Conservation (phyloP, 495 filamentous ascomycete species). For the Bacidia rubella region DNA sequence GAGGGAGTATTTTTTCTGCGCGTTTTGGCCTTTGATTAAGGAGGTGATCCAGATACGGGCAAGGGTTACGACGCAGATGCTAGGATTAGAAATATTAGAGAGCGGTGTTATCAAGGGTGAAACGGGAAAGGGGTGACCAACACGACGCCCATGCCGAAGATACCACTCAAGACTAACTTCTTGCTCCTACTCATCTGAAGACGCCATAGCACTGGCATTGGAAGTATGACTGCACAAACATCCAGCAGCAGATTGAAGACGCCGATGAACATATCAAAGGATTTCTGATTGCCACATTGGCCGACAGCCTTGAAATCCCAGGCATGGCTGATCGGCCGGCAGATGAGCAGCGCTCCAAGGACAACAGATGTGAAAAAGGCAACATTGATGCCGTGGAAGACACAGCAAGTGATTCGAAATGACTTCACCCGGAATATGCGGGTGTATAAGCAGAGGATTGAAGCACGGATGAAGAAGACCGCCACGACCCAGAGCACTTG, state of each 20-base stretch:
- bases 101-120: neutral
- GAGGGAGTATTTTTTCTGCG: conserved; percentile 8
- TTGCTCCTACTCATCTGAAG: conserved; percentile 26
- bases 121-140: neutral
- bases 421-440: conserved; percentile 25
- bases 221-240: conserved; percentile 27
- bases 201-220: conserved; percentile 32
- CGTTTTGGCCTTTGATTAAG: conserved; percentile 5
- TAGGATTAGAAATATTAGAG: neutral
- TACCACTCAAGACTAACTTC: conserved; percentile 18
- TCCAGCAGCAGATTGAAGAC: conserved; percentile 25
- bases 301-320: conserved; percentile 20
- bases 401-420: conserved; percentile 23
- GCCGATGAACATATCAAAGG: conserved; percentile 23
- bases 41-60: conserved; percentile 3
- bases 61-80: conserved; percentile 13
- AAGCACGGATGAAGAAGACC: conserved; percentile 25
- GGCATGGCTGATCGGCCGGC: conserved; percentile 21
- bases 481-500: conserved; percentile 19
- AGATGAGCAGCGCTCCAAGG: conserved; percentile 24
- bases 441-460: conserved; percentile 31
- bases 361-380: conserved; percentile 12
- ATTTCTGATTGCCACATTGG: conserved; percentile 21
- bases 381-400: conserved; percentile 15
- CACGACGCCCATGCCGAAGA: conserved; percentile 16